These are phyloP conservation scores for Fusarium domesticum DNA, from an alignment of 2,329 filamentous ascomycete species.

Conservation along the genomic window DNA sequence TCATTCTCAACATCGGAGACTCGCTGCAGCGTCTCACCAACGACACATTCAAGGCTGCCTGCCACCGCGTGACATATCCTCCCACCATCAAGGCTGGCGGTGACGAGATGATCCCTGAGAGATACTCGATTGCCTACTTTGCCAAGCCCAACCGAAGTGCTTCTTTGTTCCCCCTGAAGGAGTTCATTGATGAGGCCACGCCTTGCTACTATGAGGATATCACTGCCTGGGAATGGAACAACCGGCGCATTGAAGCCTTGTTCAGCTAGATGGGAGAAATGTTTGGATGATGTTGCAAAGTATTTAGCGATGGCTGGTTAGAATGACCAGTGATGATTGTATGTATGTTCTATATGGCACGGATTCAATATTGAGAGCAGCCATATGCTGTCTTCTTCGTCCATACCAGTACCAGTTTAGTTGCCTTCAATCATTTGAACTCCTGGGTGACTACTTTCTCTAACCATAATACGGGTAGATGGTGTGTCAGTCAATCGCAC, in stretches of 20 bases:
- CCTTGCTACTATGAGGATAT: constrained; percentile 31
- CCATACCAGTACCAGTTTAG: too few species aligned
- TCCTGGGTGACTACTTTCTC: too few species aligned
- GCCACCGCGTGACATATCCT: constrained; percentile 36
- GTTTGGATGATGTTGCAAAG: background rate
- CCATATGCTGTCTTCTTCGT: too few species aligned
- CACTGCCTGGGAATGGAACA: constrained; percentile 35
- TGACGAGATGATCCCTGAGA: constrained; percentile 25
- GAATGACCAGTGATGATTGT: too few species aligned
- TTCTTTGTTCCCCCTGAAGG: constrained; percentile 28
- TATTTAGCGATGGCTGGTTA: too few species aligned
- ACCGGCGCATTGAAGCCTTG: constrained; percentile 26
- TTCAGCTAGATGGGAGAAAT: constrained; percentile 5
- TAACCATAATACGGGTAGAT: too few species aligned
- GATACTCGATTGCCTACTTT: constrained; percentile 29
- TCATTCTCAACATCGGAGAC: constrained; percentile 42
- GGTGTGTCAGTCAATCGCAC: too few species aligned
- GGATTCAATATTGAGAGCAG: too few species aligned
- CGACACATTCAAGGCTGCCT: constrained; percentile 31
- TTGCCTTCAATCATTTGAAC: too few species aligned
- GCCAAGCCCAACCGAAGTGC: constrained; percentile 32
- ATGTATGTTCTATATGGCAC: too few species aligned
- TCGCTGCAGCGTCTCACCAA: constrained; percentile 40
- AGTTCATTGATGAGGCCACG: constrained; percentile 29
- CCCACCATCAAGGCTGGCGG: constrained; percentile 15